A percentile compares a stretch with the other conserved stretches of the same genome.
phyloP scores from a whole-genome alignment of 345 rosid genomes.

The Cardamine chenopodiifolia region DNA sequence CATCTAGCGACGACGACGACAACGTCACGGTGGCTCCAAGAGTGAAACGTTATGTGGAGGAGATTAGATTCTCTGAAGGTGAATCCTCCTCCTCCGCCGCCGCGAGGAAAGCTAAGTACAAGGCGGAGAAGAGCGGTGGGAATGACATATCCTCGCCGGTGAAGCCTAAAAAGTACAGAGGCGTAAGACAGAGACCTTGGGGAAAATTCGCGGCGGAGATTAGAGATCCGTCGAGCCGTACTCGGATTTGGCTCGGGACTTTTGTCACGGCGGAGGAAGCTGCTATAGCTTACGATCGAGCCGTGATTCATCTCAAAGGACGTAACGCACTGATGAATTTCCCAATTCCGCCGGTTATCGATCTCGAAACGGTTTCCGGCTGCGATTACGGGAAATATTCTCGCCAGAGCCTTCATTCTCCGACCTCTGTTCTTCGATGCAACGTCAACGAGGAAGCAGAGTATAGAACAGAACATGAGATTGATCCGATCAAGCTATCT shows the following conservation, averaged over 20 bases:
- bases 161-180: conserved; percentile 36
- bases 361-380: conserved; percentile 40
- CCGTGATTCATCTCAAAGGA: conserved; percentile 67
- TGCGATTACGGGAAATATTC: conserved; percentile 57
- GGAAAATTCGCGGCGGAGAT: conserved; percentile 97
- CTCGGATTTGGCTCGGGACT: conserved; percentile 89
- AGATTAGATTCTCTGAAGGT: conserved; percentile 20
- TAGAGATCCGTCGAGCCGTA: conserved; percentile 75
- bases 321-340: conserved; percentile 64
- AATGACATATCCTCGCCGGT: conserved; percentile 15
- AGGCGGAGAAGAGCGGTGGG: neutral
- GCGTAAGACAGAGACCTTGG: conserved; percentile 86
- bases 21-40: conserved; percentile 17
- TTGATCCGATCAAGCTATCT: conserved; percentile 8
- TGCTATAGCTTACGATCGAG: conserved; percentile 67
- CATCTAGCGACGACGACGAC: conserved; percentile 40
- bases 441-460: conserved; percentile 57
- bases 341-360: conserved; percentile 45
- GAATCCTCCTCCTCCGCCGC: neutral
- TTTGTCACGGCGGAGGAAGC: conserved; percentile 87
- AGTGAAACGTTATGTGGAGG: conserved; percentile 37
- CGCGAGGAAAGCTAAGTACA: neutral
- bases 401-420: conserved; percentile 54
- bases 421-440: conserved; percentile 80
- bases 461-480: conserved; percentile 26